phyloP scores from a whole-genome alignment of 78 protist species.

The Dictyostelium capitatum region DNA sequence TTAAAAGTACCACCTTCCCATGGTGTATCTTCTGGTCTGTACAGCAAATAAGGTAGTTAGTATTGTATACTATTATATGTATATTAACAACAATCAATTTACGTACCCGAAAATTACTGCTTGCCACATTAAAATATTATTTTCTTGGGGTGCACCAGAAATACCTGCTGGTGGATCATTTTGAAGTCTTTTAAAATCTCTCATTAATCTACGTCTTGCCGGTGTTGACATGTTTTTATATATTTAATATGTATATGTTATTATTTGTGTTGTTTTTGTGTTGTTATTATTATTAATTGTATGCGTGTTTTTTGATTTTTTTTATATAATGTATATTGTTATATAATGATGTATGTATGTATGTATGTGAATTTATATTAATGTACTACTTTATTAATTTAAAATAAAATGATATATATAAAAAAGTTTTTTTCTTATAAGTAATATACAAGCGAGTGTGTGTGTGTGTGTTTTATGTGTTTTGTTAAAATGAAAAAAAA shows the following conservation, averaged over 20 bases:
- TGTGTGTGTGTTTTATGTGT: too few relatives aligned
- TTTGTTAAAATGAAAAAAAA: too few relatives aligned
- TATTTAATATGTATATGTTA: not conserved
- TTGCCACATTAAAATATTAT: conserved; percentile 98
- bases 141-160: conserved; percentile 95
- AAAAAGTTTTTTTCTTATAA: too few relatives aligned
- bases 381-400: too few relatives aligned
- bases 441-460: too few relatives aligned
- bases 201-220: conserved; percentile 94
- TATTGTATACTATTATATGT: not conserved
- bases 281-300: not conserved
- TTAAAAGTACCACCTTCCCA: conserved; percentile 99
- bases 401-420: too few relatives aligned
- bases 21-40: conserved; percentile 97
- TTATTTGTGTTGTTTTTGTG: not conserved
- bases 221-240: conserved; percentile 85
- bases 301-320: too few relatives aligned
- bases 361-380: not conserved
- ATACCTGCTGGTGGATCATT: conserved; percentile 96
- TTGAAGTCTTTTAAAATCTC: conserved; percentile 97
- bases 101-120: conserved; percentile 99
- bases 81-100: not conserved
- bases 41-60: not conserved
- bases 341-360: not conserved
- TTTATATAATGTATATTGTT: not conserved